Evolutionary conservation across 2,329 filamentous ascomycete genomes (phyloP), one percentile per base, ranked within the genome.

Genomic region (Cryphonectria carpinicola): DNA sequence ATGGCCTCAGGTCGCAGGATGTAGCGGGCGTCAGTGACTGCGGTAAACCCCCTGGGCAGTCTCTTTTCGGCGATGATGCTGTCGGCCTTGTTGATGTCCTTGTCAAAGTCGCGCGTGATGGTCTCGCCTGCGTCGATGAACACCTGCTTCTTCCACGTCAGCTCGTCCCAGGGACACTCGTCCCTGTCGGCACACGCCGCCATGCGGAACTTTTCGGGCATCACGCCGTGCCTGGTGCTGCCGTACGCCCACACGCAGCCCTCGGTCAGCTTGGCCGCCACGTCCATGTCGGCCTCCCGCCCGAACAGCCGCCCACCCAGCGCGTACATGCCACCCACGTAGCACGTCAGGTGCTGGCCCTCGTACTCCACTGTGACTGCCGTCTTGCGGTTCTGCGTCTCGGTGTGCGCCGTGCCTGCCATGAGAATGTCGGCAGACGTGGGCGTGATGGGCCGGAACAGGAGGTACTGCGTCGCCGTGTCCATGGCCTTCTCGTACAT

Each of bases 371-470:
- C 65, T 1, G 46, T 43, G 1, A 46, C 69, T 46, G 72, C 74
- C 39, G 8, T 76, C 63, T 41, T 75, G 17, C 74, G 60, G 43
- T 28, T 71, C 22, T 74, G 71, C 10, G 32, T 4, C 14, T 74
- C 70, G 7, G 78, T 75, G 62, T 77, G 76, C 8, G 77, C 75
- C 37, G 77, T 79, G 25, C 76, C 89, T 0, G 88, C 83, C 3
- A 91, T 78, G 10, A 92, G 82, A 25, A 92, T 86, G 71, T 89
- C 82, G 2, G 84, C 82, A 63, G 85, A 84, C 4, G 81, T 80
- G 0, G 85, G 86, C 1, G 85, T 85, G 82, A 90, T 86, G 0
- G 90, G 90, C 3, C 87, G 84, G 78, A 89, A 92, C 66, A 92
- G 84, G 2, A 92, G 81, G 71, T 90, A 79, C 63, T 87, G 79